A percentile compares a stretch with the other conserved stretches of the same genome.
Conservation (phyloP, 2,329 filamentous ascomycete species). For the Chaetothyriales sp. region DNA sequence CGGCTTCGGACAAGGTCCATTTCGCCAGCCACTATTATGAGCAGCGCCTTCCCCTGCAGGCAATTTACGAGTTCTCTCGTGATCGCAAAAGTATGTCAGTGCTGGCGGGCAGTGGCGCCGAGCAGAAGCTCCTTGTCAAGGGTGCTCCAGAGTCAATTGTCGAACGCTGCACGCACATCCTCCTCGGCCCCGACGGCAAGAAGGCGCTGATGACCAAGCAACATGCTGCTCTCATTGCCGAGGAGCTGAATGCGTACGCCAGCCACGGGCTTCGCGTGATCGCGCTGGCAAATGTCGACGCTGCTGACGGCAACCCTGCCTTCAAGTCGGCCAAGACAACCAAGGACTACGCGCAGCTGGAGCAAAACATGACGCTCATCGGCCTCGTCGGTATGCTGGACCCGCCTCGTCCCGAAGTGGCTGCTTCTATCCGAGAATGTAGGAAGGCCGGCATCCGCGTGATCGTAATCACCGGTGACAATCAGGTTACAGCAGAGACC, state of each 20-base stretch:
- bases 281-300: constrained; percentile 72
- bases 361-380: constrained; percentile 87
- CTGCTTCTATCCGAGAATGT: constrained; percentile 73
- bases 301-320: constrained; percentile 57
- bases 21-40: constrained; percentile 77
- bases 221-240: constrained; percentile 55
- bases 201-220: constrained; percentile 58
- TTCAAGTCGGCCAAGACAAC: constrained; percentile 65
- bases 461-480: constrained; percentile 96
- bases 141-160: constrained; percentile 90
- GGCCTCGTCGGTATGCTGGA: constrained; percentile 95
- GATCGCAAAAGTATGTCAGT: constrained; percentile 99
- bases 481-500: constrained; percentile 91
- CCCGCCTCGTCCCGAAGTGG: constrained; percentile 84
- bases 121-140: constrained; percentile 82
- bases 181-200: constrained; percentile 67
- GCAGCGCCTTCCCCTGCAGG: constrained; percentile 56
- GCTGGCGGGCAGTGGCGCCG: constrained; percentile 55
- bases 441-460: constrained; percentile 88
- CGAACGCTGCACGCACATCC: constrained; percentile 72
- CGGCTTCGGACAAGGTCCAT: constrained; percentile 54
- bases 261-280: constrained; percentile 90
- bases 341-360: constrained; percentile 69
- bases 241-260: constrained; percentile 78
- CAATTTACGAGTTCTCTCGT: constrained; percentile 92